Percentiles rank a stretch among this genome's conserved stretches.
These are phyloP conservation scores for Gloeopeniophorella convolvens DNA, from an alignment of 768 basidiomycete species.

Conservation along the genomic window DNA sequence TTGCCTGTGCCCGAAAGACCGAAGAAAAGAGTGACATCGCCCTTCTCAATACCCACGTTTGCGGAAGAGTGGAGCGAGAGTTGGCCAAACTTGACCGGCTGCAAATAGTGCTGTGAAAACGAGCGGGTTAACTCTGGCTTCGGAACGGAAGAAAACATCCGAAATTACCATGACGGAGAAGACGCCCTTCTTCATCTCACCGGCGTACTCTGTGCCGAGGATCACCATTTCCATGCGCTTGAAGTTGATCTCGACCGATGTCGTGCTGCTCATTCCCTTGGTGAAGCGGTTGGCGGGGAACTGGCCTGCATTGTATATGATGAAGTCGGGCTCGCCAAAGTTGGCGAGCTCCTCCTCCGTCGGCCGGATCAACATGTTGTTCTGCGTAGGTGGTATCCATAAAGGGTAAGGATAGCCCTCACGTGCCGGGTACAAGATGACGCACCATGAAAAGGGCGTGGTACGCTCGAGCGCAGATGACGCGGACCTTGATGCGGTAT, in stretches of 20 bases:
- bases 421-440: slow-evolving; percentile 20
- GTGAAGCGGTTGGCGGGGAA: slow-evolving; percentile 99
- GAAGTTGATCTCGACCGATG: slow-evolving; percentile 99
- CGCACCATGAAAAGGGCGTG: slow-evolving; percentile 97
- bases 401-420: slow-evolving; percentile 3
- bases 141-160: background rate
- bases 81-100: slow-evolving; percentile 97
- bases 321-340: slow-evolving; percentile 98
- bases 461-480: slow-evolving; percentile 97
- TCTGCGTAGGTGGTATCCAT: slow-evolving; percentile 38
- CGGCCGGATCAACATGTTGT: slow-evolving; percentile 99
- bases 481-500: slow-evolving; percentile 99
- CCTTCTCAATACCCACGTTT: slow-evolving; percentile 84
- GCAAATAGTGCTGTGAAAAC: slow-evolving; percentile 76
- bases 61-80: slow-evolving; percentile 97
- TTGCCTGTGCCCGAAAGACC: slow-evolving; percentile 98
- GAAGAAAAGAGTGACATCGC: slow-evolving; percentile 97
- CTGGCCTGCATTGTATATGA: slow-evolving; percentile 99
- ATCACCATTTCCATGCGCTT: slow-evolving; percentile 99
- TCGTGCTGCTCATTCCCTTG: slow-evolving; percentile 98
- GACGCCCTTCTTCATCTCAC: slow-evolving; percentile 99
- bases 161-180: slow-evolving; percentile 88
- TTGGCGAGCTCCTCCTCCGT: slow-evolving; percentile 88
- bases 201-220: slow-evolving; percentile 95
- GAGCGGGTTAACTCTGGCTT: slow-evolving; percentile 12